These are phyloP conservation scores for Coix lacrymajobi DNA, from an alignment of 176 grass and related monocot species.

Conservation along the genomic window DNA sequence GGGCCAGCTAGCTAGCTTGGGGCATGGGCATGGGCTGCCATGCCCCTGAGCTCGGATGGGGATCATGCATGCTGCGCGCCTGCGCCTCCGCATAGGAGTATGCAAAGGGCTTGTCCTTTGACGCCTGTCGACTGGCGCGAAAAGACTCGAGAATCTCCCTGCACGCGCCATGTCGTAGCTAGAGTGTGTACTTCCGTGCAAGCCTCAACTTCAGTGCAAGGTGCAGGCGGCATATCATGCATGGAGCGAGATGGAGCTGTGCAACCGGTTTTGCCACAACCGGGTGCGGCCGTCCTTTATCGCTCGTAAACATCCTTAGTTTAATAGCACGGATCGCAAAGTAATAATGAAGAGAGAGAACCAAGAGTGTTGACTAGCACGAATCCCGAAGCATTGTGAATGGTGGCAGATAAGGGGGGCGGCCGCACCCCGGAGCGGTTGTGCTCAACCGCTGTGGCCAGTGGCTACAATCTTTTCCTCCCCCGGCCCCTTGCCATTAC, in stretches of 20 bases:
- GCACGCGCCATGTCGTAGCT: background rate
- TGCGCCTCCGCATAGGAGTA: background rate
- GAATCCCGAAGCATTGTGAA: no score
- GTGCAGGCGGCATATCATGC: background rate
- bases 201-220: slow-evolving; percentile 10
- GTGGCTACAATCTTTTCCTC: background rate
- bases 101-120: slow-evolving; percentile 34
- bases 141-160: slow-evolving; percentile 23
- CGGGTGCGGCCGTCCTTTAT: no score
- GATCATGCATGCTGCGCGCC: no score
- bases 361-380: no score
- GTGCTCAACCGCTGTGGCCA: no score
- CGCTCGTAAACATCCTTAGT: no score
- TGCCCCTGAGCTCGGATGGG: slow-evolving; percentile 15
- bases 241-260: background rate
- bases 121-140: background rate
- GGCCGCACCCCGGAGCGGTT: no score
- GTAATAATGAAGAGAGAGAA: no score
- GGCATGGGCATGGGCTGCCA: slow-evolving; percentile 44
- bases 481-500: background rate
- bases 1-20: background rate
- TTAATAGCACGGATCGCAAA: no score
- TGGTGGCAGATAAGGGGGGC: no score
- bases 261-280: no score
- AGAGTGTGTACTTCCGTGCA: slow-evolving; percentile 1